Conservation (phyloP, 2,329 filamentous ascomycete genomes). For the Colletotrichum truncatum region DNA sequence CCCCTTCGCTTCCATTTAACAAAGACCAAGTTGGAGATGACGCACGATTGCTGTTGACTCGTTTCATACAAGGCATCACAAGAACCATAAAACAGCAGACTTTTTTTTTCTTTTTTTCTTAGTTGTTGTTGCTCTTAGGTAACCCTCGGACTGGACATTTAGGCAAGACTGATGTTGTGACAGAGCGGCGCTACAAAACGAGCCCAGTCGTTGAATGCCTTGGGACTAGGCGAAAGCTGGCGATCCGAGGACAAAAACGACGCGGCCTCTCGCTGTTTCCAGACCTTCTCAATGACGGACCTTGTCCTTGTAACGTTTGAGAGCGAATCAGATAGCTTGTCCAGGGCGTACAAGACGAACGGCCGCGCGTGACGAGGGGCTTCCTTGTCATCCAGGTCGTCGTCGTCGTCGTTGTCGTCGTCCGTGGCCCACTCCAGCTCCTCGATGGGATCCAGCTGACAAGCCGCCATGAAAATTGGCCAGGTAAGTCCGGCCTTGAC, state of each 20-base stretch:
- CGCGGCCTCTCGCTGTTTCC: slow-evolving; percentile 47
- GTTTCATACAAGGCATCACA: neutral
- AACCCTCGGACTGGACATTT: too few species aligned
- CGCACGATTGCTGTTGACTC: neutral
- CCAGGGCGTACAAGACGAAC: slow-evolving; percentile 47
- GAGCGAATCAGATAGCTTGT: slow-evolving; percentile 46
- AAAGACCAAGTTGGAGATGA: neutral
- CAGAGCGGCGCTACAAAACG: slow-evolving; percentile 51
- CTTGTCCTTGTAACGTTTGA: slow-evolving; percentile 50
- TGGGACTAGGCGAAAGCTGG: slow-evolving; percentile 24
- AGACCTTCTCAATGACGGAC: slow-evolving; percentile 53
- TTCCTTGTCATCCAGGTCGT: slow-evolving; percentile 18
- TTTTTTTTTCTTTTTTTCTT: too few species aligned
- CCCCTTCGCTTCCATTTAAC: neutral
- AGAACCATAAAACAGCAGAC: too few species aligned
- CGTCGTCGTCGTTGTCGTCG: slow-evolving; percentile 20
- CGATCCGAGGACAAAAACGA: slow-evolving; percentile 9
- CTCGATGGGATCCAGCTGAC: slow-evolving; percentile 48
- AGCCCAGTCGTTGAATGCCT: slow-evolving; percentile 49
- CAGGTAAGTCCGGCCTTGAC: slow-evolving; percentile 46
- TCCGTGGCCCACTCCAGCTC: slow-evolving; percentile 41
- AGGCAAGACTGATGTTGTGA: slow-evolving; percentile 50
- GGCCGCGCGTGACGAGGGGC: slow-evolving; percentile 42
- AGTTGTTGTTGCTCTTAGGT: too few species aligned
- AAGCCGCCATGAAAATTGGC: slow-evolving; percentile 52